These are phyloP conservation scores for Botrytis cinerea DNA, from an alignment of 2,329 filamentous ascomycete genomes.

Conservation along the genomic window DNA sequence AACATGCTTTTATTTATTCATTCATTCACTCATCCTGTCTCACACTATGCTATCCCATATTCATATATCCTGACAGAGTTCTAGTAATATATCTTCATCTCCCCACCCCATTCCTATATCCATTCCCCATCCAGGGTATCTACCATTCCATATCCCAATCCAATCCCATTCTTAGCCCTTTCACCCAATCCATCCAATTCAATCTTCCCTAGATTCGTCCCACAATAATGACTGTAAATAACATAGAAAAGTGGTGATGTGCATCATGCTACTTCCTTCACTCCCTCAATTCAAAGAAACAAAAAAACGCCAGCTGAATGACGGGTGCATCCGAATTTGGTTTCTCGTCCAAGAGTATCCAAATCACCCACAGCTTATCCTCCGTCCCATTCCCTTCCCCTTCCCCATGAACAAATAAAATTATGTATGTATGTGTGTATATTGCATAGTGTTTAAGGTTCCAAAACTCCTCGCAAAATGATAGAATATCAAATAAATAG, in stretches of 20 bases:
- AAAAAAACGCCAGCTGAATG: constrained; percentile 22
- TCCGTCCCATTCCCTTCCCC: not conserved
- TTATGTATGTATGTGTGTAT: constrained; percentile 17
- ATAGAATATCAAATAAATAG: constrained; percentile 4
- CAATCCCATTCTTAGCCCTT: not conserved
- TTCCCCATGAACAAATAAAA: constrained; percentile 24
- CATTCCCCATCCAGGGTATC: constrained; percentile 1
- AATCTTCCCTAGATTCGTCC: not conserved
- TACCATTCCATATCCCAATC: not conserved
- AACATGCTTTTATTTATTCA: not conserved
- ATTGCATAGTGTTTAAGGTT: not conserved
- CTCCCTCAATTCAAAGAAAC: too few species aligned
- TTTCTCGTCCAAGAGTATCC: not conserved
- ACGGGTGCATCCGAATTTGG: not conserved
- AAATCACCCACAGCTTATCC: constrained; percentile 6
- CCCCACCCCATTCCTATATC: not conserved
- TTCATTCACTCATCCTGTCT: not conserved
- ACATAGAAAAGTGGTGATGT: not conserved
- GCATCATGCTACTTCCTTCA: not conserved
- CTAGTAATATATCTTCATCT: not conserved
- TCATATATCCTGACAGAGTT: not conserved
- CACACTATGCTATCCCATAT: not conserved
- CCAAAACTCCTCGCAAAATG: constrained; percentile 9
- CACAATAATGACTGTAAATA: not conserved
- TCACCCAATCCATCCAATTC: not conserved